Conservation (phyloP, 1,139 yeast genomes). For the Kazachstania sp. region DNA sequence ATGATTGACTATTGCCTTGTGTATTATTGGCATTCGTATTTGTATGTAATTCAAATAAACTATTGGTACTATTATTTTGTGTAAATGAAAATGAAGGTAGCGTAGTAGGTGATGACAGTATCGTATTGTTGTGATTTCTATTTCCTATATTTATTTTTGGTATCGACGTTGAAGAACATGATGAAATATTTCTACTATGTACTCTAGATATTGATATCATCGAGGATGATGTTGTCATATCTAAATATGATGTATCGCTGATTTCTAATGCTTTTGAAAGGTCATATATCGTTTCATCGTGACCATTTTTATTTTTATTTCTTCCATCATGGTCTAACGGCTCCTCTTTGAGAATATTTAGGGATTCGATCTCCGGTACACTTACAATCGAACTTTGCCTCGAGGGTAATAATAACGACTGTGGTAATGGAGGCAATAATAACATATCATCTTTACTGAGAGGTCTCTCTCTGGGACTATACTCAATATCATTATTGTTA, state of each 20-base stretch:
- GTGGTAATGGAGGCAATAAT: not conserved
- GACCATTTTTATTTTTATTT: not conserved
- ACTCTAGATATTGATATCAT: not conserved
- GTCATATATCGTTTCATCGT: not conserved
- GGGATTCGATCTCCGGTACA: not conserved
- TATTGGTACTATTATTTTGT: not conserved
- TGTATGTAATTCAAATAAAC: not conserved
- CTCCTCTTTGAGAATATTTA: not conserved
- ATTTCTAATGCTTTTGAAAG: not conserved
- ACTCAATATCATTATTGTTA: too few relatives aligned
- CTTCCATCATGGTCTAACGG: not conserved
- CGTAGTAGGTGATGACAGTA: too few relatives aligned
- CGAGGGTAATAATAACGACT: not conserved
- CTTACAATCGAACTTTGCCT: not conserved
- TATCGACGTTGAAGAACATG: not conserved
- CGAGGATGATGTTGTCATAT: too few relatives aligned
- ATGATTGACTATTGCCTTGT: not conserved
- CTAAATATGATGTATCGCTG: not conserved
- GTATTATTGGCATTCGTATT: not conserved
- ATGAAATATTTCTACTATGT: not conserved
- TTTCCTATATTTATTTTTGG: not conserved
- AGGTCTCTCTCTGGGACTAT: not conserved
- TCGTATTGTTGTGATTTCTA: not conserved
- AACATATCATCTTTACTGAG: constrained; percentile 1
- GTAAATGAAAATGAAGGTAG: too few relatives aligned